phyloP scores from a whole-genome alignment of 208 protist genomes.

The Crithidia bombi region DNA sequence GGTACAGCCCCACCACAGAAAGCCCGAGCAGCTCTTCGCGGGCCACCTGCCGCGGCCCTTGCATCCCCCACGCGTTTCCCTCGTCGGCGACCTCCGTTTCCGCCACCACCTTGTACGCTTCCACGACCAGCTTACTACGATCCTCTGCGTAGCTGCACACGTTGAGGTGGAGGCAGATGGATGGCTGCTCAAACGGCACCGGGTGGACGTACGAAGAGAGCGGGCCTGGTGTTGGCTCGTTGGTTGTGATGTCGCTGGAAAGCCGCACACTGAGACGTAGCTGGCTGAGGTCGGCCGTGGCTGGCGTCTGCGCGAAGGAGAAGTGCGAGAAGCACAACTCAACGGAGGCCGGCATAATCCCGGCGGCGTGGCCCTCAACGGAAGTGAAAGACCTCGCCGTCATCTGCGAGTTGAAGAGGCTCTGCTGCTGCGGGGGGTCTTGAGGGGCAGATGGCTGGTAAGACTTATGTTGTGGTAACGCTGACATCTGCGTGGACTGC shows the following conservation, averaged over 20 bases:
- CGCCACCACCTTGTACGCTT: constrained; percentile 71
- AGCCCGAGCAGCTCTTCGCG: constrained; percentile 78
- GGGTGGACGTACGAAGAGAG: constrained; percentile 87
- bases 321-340: constrained; percentile 72
- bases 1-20: constrained; percentile 74
- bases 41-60: constrained; percentile 55
- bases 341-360: constrained; percentile 31
- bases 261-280: constrained; percentile 79
- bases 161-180: constrained; percentile 74
- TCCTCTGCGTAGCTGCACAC: constrained; percentile 71
- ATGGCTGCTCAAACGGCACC: constrained; percentile 64
- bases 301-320: constrained; percentile 64
- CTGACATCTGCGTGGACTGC: background rate
- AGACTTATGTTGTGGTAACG: background rate
- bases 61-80: constrained; percentile 14
- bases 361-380: background rate
- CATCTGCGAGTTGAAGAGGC: background rate
- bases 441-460: too few species aligned
- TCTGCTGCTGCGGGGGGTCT: constrained; percentile 1
- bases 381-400: background rate
- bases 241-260: constrained; percentile 79
- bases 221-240: constrained; percentile 60
- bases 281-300: constrained; percentile 64
- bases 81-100: constrained; percentile 27
- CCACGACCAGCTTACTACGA: constrained; percentile 74